Evolutionary conservation across 768 basidiomycete species (phyloP).

Genomic region (Fomitopsis serialis): DNA sequence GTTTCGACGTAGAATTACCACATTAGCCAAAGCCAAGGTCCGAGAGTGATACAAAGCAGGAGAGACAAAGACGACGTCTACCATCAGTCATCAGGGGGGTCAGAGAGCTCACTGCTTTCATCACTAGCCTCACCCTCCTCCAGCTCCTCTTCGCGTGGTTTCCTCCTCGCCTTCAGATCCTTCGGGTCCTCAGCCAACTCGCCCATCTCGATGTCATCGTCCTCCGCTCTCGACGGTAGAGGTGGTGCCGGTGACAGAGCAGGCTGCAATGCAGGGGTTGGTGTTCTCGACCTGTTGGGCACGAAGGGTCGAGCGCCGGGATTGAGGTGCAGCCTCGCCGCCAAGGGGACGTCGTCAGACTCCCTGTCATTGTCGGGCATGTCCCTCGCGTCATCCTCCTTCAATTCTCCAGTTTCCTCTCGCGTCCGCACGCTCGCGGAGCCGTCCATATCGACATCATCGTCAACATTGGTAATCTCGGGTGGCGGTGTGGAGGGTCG

Average conservation of each 20-base stretch:
- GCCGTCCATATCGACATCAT: slow-evolving; percentile 20
- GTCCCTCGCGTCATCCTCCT: slow-evolving; percentile 27
- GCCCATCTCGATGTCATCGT: slow-evolving; percentile 88
- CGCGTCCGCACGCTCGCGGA: slow-evolving; percentile 11
- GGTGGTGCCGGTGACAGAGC: slow-evolving; percentile 8
- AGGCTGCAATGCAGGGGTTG: slow-evolving; percentile 18
- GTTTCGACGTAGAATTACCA: slow-evolving; percentile 45
- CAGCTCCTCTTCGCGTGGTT: slow-evolving; percentile 55
- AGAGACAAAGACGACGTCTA: slow-evolving; percentile 3
- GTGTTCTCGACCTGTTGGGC: slow-evolving; percentile 23
- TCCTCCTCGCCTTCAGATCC: slow-evolving; percentile 45
- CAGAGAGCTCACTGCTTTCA: slow-evolving; percentile 70
- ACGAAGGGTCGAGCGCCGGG: slow-evolving; percentile 27
- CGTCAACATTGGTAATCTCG: slow-evolving; percentile 26
- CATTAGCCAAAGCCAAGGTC: slow-evolving; percentile 11
- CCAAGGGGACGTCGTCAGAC: slow-evolving; percentile 29
- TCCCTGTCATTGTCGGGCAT: slow-evolving; percentile 35
- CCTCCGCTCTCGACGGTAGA: slow-evolving; percentile 49
- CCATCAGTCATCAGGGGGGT: slow-evolving; percentile 56
- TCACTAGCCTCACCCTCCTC: slow-evolving; percentile 89
- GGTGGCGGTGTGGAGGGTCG: slow-evolving; percentile 44
- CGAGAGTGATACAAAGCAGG: slow-evolving; percentile 5
- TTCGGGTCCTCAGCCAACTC: slow-evolving; percentile 74
- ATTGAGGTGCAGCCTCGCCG: slow-evolving; percentile 27
- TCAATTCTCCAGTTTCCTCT: slow-evolving; percentile 19